phyloP scores from a whole-genome alignment of 192 early-diverging fungal species.

The Coemansia sp. region DNA sequence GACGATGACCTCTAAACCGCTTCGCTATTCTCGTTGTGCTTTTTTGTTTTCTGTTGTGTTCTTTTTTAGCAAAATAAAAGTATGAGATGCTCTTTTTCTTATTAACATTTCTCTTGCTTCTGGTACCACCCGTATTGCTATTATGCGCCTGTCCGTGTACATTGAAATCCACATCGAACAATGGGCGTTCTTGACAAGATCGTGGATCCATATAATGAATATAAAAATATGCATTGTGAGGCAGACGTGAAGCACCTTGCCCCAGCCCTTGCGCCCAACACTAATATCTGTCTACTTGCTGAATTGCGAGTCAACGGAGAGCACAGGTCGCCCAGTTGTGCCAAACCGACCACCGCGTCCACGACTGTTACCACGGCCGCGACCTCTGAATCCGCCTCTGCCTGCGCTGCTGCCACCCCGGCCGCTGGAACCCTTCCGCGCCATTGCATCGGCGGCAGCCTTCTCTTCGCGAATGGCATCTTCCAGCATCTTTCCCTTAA shows the following conservation, averaged over 20 bases:
- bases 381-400: constrained; percentile 29
- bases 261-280: neutral
- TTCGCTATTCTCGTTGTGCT: neutral
- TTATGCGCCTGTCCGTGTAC: neutral
- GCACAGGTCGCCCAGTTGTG: constrained; percentile 1
- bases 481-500: constrained; percentile 38
- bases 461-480: constrained; percentile 47
- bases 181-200: neutral
- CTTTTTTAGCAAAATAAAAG: constrained; percentile 7
- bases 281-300: neutral
- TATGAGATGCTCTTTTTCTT: constrained; percentile 2
- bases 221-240: neutral
- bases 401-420: constrained; percentile 18
- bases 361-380: constrained; percentile 19
- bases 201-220: neutral
- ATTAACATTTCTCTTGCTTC: neutral
- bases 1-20: constrained; percentile 63
- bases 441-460: constrained; percentile 13
- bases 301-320: neutral
- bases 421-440: constrained; percentile 11
- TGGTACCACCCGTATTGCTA: too few relatives aligned
- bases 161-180: neutral
- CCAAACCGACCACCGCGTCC: constrained; percentile 17
- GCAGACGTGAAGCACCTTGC: neutral
- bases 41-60: constrained; percentile 3